Evolutionary conservation across 1,284 basidiomycete genomes (phyloP).

Genomic region (Ganoderma lingzhi): DNA sequence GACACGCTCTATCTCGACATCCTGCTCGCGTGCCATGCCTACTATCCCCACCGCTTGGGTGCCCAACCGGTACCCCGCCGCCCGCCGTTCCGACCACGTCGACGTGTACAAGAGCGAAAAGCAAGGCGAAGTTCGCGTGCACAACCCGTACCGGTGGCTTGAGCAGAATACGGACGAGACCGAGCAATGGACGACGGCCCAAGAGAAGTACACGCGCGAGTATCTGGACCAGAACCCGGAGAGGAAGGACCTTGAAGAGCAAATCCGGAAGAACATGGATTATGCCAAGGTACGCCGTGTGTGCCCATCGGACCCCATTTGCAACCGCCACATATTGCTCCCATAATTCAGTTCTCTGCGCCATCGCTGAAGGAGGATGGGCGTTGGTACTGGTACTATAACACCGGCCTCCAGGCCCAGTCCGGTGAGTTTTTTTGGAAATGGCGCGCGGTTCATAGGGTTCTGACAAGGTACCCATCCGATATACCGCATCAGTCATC

Average conservation of each 20-base stretch:
- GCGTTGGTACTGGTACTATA: conserved; percentile 82
- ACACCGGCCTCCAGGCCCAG: conserved; percentile 76
- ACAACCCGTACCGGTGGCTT: conserved; percentile 81
- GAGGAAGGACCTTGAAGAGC: conserved; percentile 62
- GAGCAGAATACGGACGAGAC: conserved; percentile 70
- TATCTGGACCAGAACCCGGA: conserved; percentile 72
- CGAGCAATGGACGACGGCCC: conserved; percentile 67
- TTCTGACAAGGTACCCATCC: conserved; percentile 18
- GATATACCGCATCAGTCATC: conserved; percentile 50
- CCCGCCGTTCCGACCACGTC: conserved; percentile 69
- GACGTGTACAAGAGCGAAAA: conserved; percentile 74
- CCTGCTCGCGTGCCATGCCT: conserved; percentile 34
- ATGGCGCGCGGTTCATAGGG: conserved; percentile 10
- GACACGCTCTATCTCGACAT: conserved; percentile 27
- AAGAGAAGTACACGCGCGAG: conserved; percentile 66
- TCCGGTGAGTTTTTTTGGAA: conserved; percentile 50
- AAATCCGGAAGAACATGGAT: conserved; percentile 69
- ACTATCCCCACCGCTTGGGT: conserved; percentile 46
- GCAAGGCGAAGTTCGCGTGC: conserved; percentile 65
- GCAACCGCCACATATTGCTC: background rate
- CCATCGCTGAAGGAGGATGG: conserved; percentile 70
- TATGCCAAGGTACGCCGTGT: conserved; percentile 66
- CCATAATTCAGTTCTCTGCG: conserved; percentile 58
- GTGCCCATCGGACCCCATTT: conserved; percentile 17
- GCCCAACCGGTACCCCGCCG: conserved; percentile 63